These are phyloP conservation scores for Yamadazyma blattariae DNA, from an alignment of 1,139 yeast genomes.

Conservation along the genomic window DNA sequence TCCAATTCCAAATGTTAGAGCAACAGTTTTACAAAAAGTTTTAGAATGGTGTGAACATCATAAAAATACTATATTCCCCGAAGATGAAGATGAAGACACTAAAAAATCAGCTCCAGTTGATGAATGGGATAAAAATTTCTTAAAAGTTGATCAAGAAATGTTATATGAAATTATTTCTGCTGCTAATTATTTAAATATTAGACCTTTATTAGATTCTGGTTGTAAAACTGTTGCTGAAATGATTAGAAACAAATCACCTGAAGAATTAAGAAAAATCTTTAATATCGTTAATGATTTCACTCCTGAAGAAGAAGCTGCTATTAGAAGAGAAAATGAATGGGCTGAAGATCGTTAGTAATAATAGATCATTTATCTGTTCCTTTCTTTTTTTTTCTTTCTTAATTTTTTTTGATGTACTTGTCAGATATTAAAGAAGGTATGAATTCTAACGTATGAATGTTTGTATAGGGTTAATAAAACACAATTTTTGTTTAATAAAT, in stretches of 20 bases:
- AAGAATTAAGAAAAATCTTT: constrained; percentile 93
- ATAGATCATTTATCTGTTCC: no score
- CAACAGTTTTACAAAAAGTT: constrained; percentile 84
- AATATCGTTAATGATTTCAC: constrained; percentile 93
- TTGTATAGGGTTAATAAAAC: neutral
- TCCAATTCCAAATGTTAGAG: constrained; percentile 89
- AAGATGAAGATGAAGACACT: constrained; percentile 74
- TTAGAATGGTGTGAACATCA: constrained; percentile 98
- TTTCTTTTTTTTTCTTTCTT: no score
- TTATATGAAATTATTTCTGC: constrained; percentile 93
- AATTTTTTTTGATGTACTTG: no score
- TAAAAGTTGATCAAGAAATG: constrained; percentile 98
- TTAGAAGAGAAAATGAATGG: constrained; percentile 97
- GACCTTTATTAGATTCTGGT: constrained; percentile 90
- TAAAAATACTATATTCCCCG: constrained; percentile 74
- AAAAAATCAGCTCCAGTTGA: constrained; percentile 84
- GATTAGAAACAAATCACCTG: constrained; percentile 96
- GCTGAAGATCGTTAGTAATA: constrained; percentile 70
- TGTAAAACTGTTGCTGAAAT: constrained; percentile 98
- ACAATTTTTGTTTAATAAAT: no score
- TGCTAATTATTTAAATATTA: constrained; percentile 91
- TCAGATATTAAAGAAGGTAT: no score
- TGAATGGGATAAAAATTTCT: constrained; percentile 95
- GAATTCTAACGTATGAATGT: no score
- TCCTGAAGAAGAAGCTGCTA: constrained; percentile 98